Percentiles rank a stretch among this genome's conserved stretches.
These are phyloP conservation scores for Aegilops umbellulata DNA, from an alignment of 176 grass and related monocot species.

Conservation along the genomic window DNA sequence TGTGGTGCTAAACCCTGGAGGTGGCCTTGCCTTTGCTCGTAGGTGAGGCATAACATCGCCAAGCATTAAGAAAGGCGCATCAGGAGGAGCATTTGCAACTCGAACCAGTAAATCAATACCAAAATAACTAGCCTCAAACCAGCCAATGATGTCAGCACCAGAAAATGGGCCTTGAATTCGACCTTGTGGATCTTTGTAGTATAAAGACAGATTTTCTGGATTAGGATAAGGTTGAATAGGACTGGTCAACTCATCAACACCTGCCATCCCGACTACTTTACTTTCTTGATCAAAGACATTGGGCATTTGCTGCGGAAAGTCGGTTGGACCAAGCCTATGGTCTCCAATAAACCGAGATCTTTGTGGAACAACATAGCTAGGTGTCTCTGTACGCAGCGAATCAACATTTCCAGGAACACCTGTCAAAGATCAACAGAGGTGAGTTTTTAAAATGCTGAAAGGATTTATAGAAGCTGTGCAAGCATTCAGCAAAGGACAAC, in stretches of 20 bases:
- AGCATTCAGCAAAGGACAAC: neutral
- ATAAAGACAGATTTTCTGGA: constrained; percentile 85
- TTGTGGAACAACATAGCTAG: constrained; percentile 64
- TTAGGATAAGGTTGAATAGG: constrained; percentile 55
- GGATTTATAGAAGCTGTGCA: constrained; percentile 3
- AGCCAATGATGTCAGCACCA: constrained; percentile 88
- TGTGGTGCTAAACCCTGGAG: constrained; percentile 79
- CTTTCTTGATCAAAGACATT: constrained; percentile 46
- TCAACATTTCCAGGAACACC: constrained; percentile 52
- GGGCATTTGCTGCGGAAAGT: constrained; percentile 40
- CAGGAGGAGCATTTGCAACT: constrained; percentile 51
- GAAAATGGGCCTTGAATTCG: constrained; percentile 95
- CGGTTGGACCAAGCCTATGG: constrained; percentile 42
- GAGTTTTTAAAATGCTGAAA: neutral
- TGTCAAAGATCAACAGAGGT: constrained; percentile 22
- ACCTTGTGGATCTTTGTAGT: constrained; percentile 94
- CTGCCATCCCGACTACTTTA: constrained; percentile 20
- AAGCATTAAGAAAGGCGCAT: constrained; percentile 85
- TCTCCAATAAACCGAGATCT: constrained; percentile 62
- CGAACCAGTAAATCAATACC: constrained; percentile 93
- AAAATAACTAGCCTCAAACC: constrained; percentile 96
- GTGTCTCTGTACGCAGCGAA: constrained; percentile 39
- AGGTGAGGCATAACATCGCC: constrained; percentile 99
- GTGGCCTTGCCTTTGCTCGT: constrained; percentile 80
- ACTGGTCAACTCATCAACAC: constrained; percentile 40